phyloP scores from a whole-genome alignment of 2,329 filamentous ascomycete genomes.

The Chaetomium sp. region DNA sequence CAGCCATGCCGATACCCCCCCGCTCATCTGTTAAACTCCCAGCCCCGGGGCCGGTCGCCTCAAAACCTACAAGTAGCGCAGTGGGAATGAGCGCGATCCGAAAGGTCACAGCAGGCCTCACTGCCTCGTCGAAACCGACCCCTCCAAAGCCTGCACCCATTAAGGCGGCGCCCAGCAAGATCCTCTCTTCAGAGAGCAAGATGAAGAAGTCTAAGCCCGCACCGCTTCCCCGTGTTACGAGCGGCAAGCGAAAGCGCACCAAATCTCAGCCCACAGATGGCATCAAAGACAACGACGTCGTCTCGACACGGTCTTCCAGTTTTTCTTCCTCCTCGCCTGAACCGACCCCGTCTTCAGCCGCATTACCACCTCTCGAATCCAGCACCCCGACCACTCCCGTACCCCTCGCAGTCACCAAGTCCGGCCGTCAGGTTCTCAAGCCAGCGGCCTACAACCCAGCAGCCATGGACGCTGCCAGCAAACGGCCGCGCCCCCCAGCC shows the following conservation, averaged over 20 bases:
- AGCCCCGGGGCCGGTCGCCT: background rate
- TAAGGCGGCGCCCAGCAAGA: constrained; percentile 10
- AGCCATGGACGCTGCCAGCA: constrained; percentile 35
- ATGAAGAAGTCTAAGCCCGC: constrained; percentile 21
- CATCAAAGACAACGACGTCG: constrained; percentile 19
- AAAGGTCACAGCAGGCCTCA: constrained; percentile 24
- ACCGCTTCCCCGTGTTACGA: constrained; percentile 17
- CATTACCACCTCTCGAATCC: background rate
- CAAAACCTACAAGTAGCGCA: constrained; percentile 2
- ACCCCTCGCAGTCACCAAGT: constrained; percentile 64
- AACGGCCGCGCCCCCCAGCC: constrained; percentile 30
- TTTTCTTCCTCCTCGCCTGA: constrained; percentile 27
- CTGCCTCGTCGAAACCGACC: constrained; percentile 7
- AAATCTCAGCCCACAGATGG: constrained; percentile 16
- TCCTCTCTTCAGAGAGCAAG: constrained; percentile 16
- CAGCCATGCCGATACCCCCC: background rate
- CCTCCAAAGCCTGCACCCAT: constrained; percentile 3
- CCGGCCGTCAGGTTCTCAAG: constrained; percentile 64
- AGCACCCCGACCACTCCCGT: constrained; percentile 30
- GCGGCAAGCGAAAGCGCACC: constrained; percentile 32
- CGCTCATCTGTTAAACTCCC: too few relatives aligned
- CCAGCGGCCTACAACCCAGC: constrained; percentile 57
- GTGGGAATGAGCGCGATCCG: constrained; percentile 24
- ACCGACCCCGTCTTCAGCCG: constrained; percentile 7
- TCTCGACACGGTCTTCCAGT: constrained; percentile 18